phyloP scores from a whole-genome alignment of 495 filamentous ascomycete genomes.

The Pyrenula massariospora region DNA sequence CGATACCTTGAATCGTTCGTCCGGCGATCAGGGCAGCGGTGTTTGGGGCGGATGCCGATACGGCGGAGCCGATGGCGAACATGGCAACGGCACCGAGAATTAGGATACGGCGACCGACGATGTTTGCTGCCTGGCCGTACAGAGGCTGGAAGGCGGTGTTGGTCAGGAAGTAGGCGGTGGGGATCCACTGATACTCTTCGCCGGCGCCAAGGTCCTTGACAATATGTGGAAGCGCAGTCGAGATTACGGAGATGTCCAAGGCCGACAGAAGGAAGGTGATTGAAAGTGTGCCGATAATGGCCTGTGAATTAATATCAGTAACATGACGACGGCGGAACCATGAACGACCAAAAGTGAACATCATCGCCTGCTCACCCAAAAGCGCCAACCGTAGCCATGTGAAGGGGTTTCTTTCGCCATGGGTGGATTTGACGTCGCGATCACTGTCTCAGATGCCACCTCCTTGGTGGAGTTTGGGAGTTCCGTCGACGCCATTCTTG shows the following conservation, averaged over 20 bases:
- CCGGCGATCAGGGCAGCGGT: slow-evolving; percentile 16
- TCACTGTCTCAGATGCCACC: too few species aligned
- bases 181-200: slow-evolving; percentile 25
- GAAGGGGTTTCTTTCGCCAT: too few species aligned
- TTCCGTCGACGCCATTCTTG: too few species aligned
- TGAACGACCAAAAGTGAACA: too few species aligned
- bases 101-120: slow-evolving; percentile 7
- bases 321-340: too few species aligned
- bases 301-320: too few species aligned
- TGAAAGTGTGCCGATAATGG: too few species aligned
- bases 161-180: slow-evolving; percentile 24
- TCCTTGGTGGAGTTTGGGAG: too few species aligned
- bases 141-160: slow-evolving; percentile 5
- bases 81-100: slow-evolving; percentile 4
- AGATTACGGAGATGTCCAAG: slow-evolving; percentile 25
- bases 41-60: slow-evolving; percentile 7
- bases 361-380: too few species aligned
- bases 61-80: slow-evolving; percentile 11
- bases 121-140: slow-evolving; percentile 3
- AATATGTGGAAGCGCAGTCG: slow-evolving; percentile 29
- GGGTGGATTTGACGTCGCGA: too few species aligned
- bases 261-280: too few species aligned
- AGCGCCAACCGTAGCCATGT: too few species aligned
- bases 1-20: slow-evolving; percentile 21
- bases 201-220: slow-evolving; percentile 15